Evolutionary conservation across 495 filamentous ascomycete species (phyloP).

Genomic region (Penicillium roqueforti): DNA sequence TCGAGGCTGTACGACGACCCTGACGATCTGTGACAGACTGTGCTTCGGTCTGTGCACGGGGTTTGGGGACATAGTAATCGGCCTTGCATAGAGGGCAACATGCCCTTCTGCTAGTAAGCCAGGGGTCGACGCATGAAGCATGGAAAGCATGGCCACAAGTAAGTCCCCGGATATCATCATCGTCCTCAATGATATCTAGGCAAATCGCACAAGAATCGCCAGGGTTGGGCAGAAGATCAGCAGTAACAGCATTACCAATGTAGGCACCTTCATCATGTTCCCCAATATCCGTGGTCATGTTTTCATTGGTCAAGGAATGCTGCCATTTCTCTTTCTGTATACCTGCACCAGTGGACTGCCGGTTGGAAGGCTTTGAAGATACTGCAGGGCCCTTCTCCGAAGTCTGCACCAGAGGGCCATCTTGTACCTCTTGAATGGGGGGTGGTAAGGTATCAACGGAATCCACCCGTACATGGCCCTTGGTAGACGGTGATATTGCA

Average conservation of each 20-base stretch:
- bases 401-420: conserved; percentile 1
- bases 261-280: conserved; percentile 83
- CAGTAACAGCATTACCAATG: conserved; percentile 74
- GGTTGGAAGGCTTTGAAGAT: neutral
- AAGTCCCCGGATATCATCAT: conserved; percentile 91
- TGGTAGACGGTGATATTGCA: conserved; percentile 2
- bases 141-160: conserved; percentile 97
- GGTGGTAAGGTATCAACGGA: conserved; percentile 14
- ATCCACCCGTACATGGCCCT: conserved; percentile 15
- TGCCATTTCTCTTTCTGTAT: conserved; percentile 20
- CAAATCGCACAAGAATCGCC: conserved; percentile 97
- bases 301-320: conserved; percentile 12
- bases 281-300: conserved; percentile 30
- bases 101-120: conserved; percentile 87
- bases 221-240: conserved; percentile 77
- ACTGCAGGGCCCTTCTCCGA: conserved; percentile 17
- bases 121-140: conserved; percentile 88
- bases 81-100: conserved; percentile 97
- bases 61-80: conserved; percentile 91
- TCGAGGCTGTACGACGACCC: conserved; percentile 12
- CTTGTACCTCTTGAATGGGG: conserved; percentile 13
- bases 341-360: neutral
- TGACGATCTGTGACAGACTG: conserved; percentile 14
- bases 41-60: conserved; percentile 43
- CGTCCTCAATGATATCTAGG: conserved; percentile 86